These are phyloP conservation scores for Claviceps digitariae DNA, from an alignment of 2,329 filamentous ascomycete genomes.

Conservation along the genomic window DNA sequence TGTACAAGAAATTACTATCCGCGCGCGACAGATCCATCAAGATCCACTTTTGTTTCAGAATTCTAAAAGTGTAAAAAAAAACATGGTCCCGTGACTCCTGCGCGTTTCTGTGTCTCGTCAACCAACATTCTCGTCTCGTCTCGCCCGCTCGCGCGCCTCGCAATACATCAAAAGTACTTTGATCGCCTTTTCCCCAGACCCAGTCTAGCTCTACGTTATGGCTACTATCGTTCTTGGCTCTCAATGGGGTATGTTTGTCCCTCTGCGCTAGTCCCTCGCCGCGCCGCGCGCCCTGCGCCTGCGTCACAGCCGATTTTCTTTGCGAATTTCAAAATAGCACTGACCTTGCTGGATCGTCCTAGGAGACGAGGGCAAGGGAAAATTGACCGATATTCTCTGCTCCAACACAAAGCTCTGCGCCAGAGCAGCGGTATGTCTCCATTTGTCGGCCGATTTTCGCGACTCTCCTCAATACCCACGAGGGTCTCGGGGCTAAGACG, in stretches of 20 bases:
- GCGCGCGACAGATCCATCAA: too few species aligned
- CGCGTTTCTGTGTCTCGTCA: background rate
- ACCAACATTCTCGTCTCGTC: background rate
- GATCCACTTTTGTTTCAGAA: too few species aligned
- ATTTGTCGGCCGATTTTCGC: constrained; percentile 7
- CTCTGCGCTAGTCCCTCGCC: background rate
- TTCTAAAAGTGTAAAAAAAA: too few species aligned
- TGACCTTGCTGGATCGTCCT: background rate
- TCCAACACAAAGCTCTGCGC: constrained; percentile 18
- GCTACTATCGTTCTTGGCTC: constrained; percentile 17
- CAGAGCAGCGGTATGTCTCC: constrained; percentile 14
- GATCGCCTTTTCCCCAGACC: background rate
- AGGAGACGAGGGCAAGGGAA: constrained; percentile 27
- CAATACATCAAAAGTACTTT: background rate
- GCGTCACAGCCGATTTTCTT: constrained; percentile 2
- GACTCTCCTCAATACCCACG: constrained; percentile 6
- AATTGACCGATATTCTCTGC: constrained; percentile 22
- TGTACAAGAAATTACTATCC: too few species aligned
- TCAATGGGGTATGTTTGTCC: constrained; percentile 24
- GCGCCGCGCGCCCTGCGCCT: background rate
- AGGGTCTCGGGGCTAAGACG: constrained; percentile 1
- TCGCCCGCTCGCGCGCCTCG: background rate
- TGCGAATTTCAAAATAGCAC: background rate
- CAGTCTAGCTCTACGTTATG: background rate
- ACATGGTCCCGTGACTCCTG: too few species aligned